Conservation (phyloP, 2,329 filamentous ascomycete species). For the Pseudomassariella vexata region DNA sequence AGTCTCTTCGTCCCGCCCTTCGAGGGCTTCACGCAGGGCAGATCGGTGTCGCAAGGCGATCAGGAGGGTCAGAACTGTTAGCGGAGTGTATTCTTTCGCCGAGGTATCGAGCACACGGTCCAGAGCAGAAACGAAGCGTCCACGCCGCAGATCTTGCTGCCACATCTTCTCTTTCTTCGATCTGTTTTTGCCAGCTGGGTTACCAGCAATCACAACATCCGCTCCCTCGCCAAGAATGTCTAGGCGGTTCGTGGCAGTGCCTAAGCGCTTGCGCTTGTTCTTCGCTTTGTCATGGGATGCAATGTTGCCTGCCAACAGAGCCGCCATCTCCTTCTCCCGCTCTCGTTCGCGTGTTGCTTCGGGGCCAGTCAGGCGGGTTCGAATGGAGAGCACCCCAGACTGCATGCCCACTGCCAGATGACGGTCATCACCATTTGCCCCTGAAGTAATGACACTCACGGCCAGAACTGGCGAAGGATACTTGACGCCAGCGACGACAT, state of each 20-base stretch:
- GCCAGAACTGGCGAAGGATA: slow-evolving; percentile 89
- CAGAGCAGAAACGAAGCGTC: slow-evolving; percentile 69
- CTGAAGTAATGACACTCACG: slow-evolving; percentile 67
- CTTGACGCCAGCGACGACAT: slow-evolving; percentile 90
- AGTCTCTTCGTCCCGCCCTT: slow-evolving; percentile 72
- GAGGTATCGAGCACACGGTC: slow-evolving; percentile 65
- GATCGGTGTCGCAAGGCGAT: slow-evolving; percentile 83
- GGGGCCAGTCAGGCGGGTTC: slow-evolving; percentile 78
- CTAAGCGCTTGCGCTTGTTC: slow-evolving; percentile 59
- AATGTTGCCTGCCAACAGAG: slow-evolving; percentile 70
- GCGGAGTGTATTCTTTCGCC: slow-evolving; percentile 47
- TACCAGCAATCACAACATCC: slow-evolving; percentile 83
- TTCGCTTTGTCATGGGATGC: slow-evolving; percentile 70
- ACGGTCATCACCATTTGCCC: slow-evolving; percentile 70
- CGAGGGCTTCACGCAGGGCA: slow-evolving; percentile 73
- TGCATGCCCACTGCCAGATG: slow-evolving; percentile 95
- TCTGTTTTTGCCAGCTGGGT: slow-evolving; percentile 26
- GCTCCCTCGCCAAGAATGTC: slow-evolving; percentile 80
- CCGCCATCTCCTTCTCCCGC: slow-evolving; percentile 78
- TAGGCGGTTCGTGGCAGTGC: slow-evolving; percentile 45
- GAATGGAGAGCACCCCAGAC: slow-evolving; percentile 83
- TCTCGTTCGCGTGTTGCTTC: slow-evolving; percentile 73
- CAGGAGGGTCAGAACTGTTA: slow-evolving; percentile 69
- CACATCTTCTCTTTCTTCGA: slow-evolving; percentile 57
- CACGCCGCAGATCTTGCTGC: slow-evolving; percentile 77